Base-by-base conservation (phyloP, 306 rosid species). In the Sesbania bispinosa region DNA sequence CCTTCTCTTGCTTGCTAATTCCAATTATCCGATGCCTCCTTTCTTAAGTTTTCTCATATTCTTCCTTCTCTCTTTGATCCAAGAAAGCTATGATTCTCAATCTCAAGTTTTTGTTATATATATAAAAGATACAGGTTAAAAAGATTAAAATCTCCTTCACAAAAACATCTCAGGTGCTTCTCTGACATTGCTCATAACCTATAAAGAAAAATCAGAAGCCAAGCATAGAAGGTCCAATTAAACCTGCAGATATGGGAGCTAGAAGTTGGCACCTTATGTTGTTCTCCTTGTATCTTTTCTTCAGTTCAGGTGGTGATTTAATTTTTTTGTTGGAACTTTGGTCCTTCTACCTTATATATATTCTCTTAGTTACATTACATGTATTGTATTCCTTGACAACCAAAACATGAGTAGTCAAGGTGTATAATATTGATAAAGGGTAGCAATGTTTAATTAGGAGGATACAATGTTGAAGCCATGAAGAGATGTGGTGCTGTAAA, bases 11-110 rank as follows among this genome's bases (percentile, higher is more conserved):
- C 99, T 94, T 94, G 96, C 50, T 70, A 73, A 83, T 60, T 85
- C 87, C 81, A 82, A 80, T 94, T 59, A 83, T 77, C 82, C 77
- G 79, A 72, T 90, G 78, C 87, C 97, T 90, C 90, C 83, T 87
- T 83, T 86, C 97, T 88, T 92, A 95, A 95, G 99, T 95, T 89
- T 94, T 86, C 96, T 86, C 48, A 79, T 91, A 91, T 95, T 89
- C 97, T 88, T 79, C 30, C 87, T 87, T 86, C 88, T 81, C 82
- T 82, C 86, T 81, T 77, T 76, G 88, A 90, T 84, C 84, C 89
- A 91, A 91, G 93, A 91, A 91, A 85, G 87, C 85, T 82, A 81
- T 58, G 92, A 91, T 94, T 94, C 99, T 79, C 82, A 26, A 23
- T 65, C 41, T 81, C n/a, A n/a, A n/a, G n/a, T n/a, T 32, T 33